Evolutionary conservation across 768 basidiomycete genomes (phyloP), one percentile per base, ranked within the genome.

Genomic region (Phlebiopsis gigantea): DNA sequence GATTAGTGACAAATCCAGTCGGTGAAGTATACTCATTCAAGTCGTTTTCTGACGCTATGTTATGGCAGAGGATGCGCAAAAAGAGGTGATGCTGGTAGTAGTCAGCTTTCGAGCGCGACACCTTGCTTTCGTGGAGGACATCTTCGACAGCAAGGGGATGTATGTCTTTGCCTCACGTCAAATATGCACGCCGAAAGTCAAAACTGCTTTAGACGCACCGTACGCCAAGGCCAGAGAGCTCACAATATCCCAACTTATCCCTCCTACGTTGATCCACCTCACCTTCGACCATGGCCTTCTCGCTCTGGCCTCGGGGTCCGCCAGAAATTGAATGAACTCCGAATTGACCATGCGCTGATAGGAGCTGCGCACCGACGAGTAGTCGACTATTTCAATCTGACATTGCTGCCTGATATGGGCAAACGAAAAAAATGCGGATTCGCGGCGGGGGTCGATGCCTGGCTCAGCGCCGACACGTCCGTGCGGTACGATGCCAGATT

Each of bases 121-220:
- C 75, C 17, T 57, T 57, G 45, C 77, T 72, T 26, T 75, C 72
- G 56, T 83, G 78, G 52, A 87, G 79, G 21, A 87, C 68, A 61
- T 87, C 87, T 63, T 88, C 87, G 21, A 88, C 68, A 2, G 85
- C 79, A 47, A 87, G 77, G 1, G 86, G 86, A 64, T 88, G 86
- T 22, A 88, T 65, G 58, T 81, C 84, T 85, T 46, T 10, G 12
- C 10, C 44, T 5, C 14, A 5, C 19, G 4, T 19, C 5, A 45
- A 21, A 17, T 9, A 25, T 2, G 5, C 10, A 12, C 14, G 12
- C n/a, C 44, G 10, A 10, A 10, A 45, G 10, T 17, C 44, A 10
- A 1, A 15, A 10, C 42, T 10, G n/a, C 8, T 14, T 46, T 39
- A 8, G 9, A 56, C 77, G 43, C 56, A 84, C 84, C 74, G 61